phyloP scores from a whole-genome alignment of 78 protist genomes.

The Dictyostelium discoideum region DNA sequence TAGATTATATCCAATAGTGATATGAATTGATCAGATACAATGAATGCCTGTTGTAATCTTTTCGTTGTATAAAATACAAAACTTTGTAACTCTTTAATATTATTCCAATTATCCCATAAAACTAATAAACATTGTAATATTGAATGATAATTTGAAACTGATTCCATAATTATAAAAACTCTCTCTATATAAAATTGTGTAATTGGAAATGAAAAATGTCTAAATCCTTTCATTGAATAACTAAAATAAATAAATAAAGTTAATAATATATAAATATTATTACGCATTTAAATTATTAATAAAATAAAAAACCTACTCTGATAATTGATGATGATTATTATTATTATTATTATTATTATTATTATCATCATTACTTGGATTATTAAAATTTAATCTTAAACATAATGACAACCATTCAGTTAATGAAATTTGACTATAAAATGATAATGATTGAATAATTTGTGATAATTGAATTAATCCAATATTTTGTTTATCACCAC shows the following conservation, averaged over 20 bases:
- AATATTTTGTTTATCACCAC: neutral
- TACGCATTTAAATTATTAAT: no score
- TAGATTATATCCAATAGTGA: conserved; percentile 8
- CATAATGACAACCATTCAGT: conserved; percentile 71
- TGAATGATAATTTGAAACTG: conserved; percentile 21
- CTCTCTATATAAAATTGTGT: conserved; percentile 7
- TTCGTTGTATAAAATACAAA: conserved; percentile 26
- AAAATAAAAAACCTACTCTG: neutral
- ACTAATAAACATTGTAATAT: conserved; percentile 43
- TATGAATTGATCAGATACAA: neutral
- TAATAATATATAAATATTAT: no score
- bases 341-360: neutral
- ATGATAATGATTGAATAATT: conserved; percentile 24
- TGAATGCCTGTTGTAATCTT: conserved; percentile 34
- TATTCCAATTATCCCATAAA: conserved; percentile 42
- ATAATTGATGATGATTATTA: neutral
- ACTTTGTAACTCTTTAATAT: neutral
- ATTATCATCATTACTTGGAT: neutral
- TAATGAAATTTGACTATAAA: conserved; percentile 51
- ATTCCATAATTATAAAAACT: conserved; percentile 62
- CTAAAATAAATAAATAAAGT: neutral
- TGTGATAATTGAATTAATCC: neutral
- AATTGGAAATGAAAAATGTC: conserved; percentile 26
- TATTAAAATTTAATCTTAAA: conserved; percentile 39
- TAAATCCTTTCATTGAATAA: conserved; percentile 35